Base-by-base conservation (phyloP, 306 rosid species). In the Pueraria montana region DNA sequence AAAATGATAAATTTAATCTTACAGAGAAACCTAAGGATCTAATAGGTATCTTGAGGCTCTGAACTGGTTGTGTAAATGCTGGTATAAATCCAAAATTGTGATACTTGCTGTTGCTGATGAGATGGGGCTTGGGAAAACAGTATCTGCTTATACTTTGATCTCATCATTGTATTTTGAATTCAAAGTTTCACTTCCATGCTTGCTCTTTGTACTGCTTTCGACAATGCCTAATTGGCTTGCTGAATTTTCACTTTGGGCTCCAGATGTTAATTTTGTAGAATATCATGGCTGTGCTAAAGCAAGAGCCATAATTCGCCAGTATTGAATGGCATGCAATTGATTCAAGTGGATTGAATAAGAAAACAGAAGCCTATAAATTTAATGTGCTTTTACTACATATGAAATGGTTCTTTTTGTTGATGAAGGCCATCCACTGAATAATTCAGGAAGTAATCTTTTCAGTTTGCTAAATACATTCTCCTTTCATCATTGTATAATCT, bases 211-310 rank as follows among this genome's bases (percentile, higher is more conserved):
- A 83, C 99, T 98, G 1, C 93, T 96, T 73, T 92, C 98, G 48
- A 96, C 99, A 77, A 96, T 96, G 99, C 98, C 95, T 80, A 96
- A 96, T 76, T 96, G 99, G 99, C 97, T 94, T 75, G 90, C 99
- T 71, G 99, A 96, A 85, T 96, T 96, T 85, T 43, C 93, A 36
- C 85, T 90, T 56, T 96, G 99, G 99, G 97, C 97, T 83, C 99
- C 99, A 5, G 84, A 92, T 79, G 90, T 96, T 85, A 94, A 96
- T 86, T 97, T 96, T 58, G 99, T 96, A 82, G 97, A 96, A 72
- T 96, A 96, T 88, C 99, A 96, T 84, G 99, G 99, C 76, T 88
- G 99, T 87, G 98, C 98, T 20, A 96, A 94, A 90, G 99, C 98
- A 85, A 94, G 99, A 76, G 89, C 92, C 88, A 83, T 84, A 40